A percentile compares a stretch with the other conserved stretches of the same genome.
Conservation (phyloP, 73 alveolate species). For the Blepharisma japonicum region DNA sequence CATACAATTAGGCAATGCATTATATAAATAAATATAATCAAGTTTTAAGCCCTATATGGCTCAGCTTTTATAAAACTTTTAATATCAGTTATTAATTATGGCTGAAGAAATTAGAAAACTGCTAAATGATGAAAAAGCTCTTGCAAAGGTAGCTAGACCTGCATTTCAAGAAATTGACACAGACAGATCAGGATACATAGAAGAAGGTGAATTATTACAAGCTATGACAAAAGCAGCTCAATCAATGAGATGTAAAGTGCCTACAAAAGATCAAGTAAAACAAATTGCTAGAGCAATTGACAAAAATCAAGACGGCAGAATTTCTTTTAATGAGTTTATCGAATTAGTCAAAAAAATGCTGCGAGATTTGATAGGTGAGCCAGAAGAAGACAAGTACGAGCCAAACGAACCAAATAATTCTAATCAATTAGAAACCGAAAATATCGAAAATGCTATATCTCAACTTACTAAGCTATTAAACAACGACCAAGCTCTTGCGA, state of each 20-base stretch:
- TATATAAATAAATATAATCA: too few species aligned
- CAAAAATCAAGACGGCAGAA: slow-evolving; percentile 34
- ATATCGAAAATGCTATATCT: too few species aligned
- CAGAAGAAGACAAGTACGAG: not conserved
- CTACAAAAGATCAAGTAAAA: slow-evolving; percentile 3
- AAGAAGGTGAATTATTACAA: not conserved
- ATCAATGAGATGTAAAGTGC: not conserved
- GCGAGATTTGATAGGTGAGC: not conserved
- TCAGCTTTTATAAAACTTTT: too few species aligned
- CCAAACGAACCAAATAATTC: not conserved
- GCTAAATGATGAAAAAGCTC: slow-evolving; percentile 6
- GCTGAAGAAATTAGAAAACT: not conserved
- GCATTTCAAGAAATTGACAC: slow-evolving; percentile 6
- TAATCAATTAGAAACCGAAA: too few species aligned
- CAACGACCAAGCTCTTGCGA: not conserved
- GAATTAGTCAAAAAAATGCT: slow-evolving; percentile 34
- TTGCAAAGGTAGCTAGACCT: not conserved
- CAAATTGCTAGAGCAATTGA: slow-evolving; percentile 23
- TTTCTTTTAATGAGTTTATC: slow-evolving; percentile 40
- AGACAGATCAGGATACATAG: slow-evolving; percentile 12
- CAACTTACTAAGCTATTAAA: not conserved
- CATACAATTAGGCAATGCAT: too few species aligned
- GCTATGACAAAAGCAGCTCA: not conserved
- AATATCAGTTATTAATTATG: not conserved
- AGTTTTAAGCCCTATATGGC: too few species aligned